Conservation (phyloP, 2,329 filamentous ascomycete genomes). For the Fusarium illudens region DNA sequence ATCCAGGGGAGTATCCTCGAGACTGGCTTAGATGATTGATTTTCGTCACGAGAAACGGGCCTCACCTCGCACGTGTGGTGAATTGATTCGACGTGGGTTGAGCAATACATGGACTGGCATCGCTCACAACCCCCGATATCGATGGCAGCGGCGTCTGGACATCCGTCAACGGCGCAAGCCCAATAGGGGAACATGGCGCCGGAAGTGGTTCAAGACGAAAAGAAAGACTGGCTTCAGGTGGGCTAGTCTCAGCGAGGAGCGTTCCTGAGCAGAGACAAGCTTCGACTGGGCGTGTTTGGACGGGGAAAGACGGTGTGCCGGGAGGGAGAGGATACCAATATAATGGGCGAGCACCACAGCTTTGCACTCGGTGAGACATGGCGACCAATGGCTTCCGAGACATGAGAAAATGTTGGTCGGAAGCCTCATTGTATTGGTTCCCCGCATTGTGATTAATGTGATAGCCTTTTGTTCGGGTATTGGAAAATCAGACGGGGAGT, state of each 20-base stretch:
- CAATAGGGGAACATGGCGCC: conserved; percentile 6
- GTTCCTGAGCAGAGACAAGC: not conserved
- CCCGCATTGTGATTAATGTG: not conserved
- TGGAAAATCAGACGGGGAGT: not conserved
- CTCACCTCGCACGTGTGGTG: conserved; percentile 6
- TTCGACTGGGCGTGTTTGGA: not conserved
- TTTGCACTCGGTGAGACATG: not conserved
- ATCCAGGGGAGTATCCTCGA: conserved; percentile 21
- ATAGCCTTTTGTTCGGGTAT: not conserved
- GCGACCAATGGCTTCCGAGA: not conserved
- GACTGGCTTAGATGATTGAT: not conserved
- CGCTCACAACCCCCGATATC: conserved; percentile 9
- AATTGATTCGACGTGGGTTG: not conserved
- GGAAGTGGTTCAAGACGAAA: not conserved
- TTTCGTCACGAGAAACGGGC: not conserved
- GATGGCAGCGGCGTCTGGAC: conserved; percentile 3
- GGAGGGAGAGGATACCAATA: not conserved
- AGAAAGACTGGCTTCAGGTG: not conserved
- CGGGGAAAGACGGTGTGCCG: not conserved
- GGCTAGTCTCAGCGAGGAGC: not conserved
- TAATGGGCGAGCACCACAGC: not conserved
- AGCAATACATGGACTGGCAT: conserved; percentile 16
- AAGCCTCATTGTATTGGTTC: not conserved
- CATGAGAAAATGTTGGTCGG: not conserved
- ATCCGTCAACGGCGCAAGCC: not conserved